Evolutionary conservation across 2,329 filamentous ascomycete species (phyloP), one percentile per base, ranked within the genome.

Genomic region (Ascochyta clinopodiicola): DNA sequence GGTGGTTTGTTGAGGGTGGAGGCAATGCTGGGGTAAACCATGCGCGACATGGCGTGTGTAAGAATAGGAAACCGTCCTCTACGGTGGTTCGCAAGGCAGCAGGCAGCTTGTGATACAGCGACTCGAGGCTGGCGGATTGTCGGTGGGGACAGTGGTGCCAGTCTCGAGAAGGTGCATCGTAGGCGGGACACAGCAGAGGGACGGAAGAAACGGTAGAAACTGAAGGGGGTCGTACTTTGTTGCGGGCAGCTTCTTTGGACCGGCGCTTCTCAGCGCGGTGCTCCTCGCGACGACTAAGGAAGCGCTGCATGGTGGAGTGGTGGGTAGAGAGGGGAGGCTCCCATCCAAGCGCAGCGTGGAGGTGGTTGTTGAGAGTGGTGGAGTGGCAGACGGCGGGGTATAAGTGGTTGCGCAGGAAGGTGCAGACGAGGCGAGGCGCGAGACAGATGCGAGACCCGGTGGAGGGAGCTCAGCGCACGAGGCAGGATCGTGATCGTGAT

Each of bases 251-350:
- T 52, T 69, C 57, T 57, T 74, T 76, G 45, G 68, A 67, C 35
- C 58, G 52, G 63, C 70, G 74, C 62, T 76, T 76, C 59, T 75
- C 75, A 21, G 52, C 42, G 45, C 66, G 66, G 56, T 74, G 64
- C 74, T 80, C 91, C 68, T 91, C 89, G 63, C 88, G 85, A 64
- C 88, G 81, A 74, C 85, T 90, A 57, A 90, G 85, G 72, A 92
- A 87, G 67, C 88, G 86, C 71, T 84, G 86, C 60, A 83, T 81
- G 60, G 61, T 77, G 62, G 55, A 48, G 25, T 29, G 25, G 5
- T 29, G 25, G 29, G 10, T 10, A 12, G 12, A 13, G 29, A 5
- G 10, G 56, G 56, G 19, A 25, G 56, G 44, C 31, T 49, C 55
- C 60, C 65, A 69, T 69, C 5, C 59, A 63, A n/a, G n/a, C 4